phyloP scores from a whole-genome alignment of 768 basidiomycete genomes.

The Cystobasidium onofrii region DNA sequence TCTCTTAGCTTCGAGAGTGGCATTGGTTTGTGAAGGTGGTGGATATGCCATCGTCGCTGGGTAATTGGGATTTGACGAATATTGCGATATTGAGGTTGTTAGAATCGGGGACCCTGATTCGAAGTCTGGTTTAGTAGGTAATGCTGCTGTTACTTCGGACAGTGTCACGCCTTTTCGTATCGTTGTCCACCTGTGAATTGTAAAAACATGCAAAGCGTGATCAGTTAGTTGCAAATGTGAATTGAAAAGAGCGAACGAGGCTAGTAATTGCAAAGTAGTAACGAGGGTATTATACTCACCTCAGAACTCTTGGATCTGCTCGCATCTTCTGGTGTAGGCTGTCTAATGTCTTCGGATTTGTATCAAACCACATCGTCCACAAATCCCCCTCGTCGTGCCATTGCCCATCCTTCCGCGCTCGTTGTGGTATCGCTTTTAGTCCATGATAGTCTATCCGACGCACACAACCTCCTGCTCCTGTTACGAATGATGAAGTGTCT shows the following conservation, averaged over 20 bases:
- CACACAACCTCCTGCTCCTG: conserved; percentile 3
- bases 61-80: background rate
- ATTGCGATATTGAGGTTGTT: background rate
- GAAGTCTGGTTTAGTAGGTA: background rate
- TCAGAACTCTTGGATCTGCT: conserved; percentile 70
- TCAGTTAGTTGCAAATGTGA: background rate
- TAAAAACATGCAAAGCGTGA: background rate
- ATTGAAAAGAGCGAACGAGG: too few species aligned
- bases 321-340: conserved; percentile 62
- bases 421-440: background rate
- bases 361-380: conserved; percentile 85
- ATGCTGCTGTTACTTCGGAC: background rate
- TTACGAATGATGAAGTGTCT: background rate
- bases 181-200: background rate
- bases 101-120: background rate
- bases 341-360: conserved; percentile 62
- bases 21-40: background rate
- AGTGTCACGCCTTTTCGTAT: conserved; percentile 7
- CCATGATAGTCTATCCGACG: conserved; percentile 2
- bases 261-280: too few species aligned
- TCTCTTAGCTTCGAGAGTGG: background rate
- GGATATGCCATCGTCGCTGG: background rate
- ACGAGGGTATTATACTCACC: too few species aligned
- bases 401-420: conserved; percentile 12
- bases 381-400: conserved; percentile 47